Evolutionary conservation across 2,329 filamentous ascomycete genomes (phyloP), one percentile per base, ranked within the genome.

Genomic region (Colletotrichum lini): DNA sequence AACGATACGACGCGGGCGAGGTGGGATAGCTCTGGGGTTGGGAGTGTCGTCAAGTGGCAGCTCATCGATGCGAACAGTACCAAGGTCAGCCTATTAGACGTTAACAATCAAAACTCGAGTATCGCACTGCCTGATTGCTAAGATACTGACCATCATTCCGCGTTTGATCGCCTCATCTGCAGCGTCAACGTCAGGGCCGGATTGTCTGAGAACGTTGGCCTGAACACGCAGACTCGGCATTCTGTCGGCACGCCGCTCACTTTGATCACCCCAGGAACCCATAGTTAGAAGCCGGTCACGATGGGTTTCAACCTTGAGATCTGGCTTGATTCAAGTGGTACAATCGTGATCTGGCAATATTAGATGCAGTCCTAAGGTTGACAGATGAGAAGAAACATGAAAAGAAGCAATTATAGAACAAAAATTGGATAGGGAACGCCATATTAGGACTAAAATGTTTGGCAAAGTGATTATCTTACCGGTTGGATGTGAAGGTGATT

Each of bases 1-100:
- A 16, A 45, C 58, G 49, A 52, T 15, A 9, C 23, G 52, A 15
- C 72, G 65, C 53, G 45, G 45, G 42, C 60, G 73, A 15, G 7
- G 54, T 0, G 52, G 65, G 23, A 40, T 8, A 23, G 18, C 13
- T 44, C 26, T 53, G 12, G 23, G 44, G 16, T 47, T 30, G 10
- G 52, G 67, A n/a, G 66, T 65, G 42, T 78, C 68, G n/a, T 77
- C 74, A 50, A 78, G 63, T 5, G 75, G 76, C 3, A 78, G 70
- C 7, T 72, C 65, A 2, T 78, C 75, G 9, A 79, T 26, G 5
- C 79, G 78, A 9, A 26, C n/a, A 4, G 67, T 70, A 13, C 80
- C 79, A 2, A 81, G 73, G 49, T 81, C 80, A 30, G 74, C 75
- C 79, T 80, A 13, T n/a, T 53, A 9, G 3, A 16, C 35, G 58